Evolutionary conservation across 352 stramenopile species (phyloP).

Genomic region (Phytophthora sp.): DNA sequence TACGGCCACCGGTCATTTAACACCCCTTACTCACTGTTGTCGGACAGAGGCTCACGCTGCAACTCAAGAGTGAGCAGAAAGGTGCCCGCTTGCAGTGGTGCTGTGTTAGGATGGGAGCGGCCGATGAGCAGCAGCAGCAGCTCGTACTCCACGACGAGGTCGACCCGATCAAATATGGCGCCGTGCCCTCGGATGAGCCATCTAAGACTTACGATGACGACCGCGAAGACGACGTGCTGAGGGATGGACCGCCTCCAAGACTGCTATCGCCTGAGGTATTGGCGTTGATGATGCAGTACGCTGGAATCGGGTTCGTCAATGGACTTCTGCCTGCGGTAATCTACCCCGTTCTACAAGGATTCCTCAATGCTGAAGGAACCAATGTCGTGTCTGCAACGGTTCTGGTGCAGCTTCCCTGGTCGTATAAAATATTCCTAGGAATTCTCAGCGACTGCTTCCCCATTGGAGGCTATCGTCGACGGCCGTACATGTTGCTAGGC

Average conservation of each 20-base stretch:
- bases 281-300: slow-evolving; percentile 52
- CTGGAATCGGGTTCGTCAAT: slow-evolving; percentile 50
- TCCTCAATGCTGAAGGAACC: slow-evolving; percentile 56
- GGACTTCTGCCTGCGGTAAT: slow-evolving; percentile 50
- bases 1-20: neutral
- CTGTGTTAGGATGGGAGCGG: slow-evolving; percentile 22
- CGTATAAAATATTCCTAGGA: slow-evolving; percentile 58
- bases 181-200: slow-evolving; percentile 10
- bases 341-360: slow-evolving; percentile 54
- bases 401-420: slow-evolving; percentile 57
- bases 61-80: neutral
- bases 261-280: slow-evolving; percentile 40
- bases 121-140: slow-evolving; percentile 30
- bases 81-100: neutral
- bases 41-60: slow-evolving; percentile 22
- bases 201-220: slow-evolving; percentile 9
- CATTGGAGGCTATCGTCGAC: slow-evolving; percentile 50
- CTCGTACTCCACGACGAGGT: slow-evolving; percentile 24
- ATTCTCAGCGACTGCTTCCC: slow-evolving; percentile 63
- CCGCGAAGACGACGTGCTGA: slow-evolving; percentile 37
- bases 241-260: slow-evolving; percentile 28
- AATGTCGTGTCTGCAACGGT: slow-evolving; percentile 49
- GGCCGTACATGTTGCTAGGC: slow-evolving; percentile 59
- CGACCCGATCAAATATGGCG: slow-evolving; percentile 26
- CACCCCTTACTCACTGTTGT: slow-evolving; percentile 12